These are phyloP conservation scores for Miamiensis avidus DNA, from an alignment of 169 alveolate genomes.

Conservation along the genomic window DNA sequence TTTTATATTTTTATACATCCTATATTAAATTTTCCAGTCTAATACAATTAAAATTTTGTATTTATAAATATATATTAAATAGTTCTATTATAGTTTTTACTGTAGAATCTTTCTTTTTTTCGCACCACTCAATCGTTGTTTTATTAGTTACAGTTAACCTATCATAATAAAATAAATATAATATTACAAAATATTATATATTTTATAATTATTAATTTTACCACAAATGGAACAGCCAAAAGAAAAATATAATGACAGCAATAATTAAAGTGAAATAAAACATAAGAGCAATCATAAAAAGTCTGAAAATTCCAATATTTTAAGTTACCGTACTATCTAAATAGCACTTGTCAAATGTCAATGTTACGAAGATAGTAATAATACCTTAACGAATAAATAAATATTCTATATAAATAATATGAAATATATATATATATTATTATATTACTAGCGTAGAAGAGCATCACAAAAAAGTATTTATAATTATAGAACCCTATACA, in stretches of 20 bases:
- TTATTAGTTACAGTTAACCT: conserved; percentile 41
- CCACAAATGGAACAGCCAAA: neutral
- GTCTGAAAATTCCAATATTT: neutral
- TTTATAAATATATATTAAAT: neutral
- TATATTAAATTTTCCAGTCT: neutral
- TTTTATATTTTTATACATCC: conserved; percentile 9
- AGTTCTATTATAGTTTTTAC: conserved; percentile 11
- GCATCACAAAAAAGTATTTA: conserved; percentile 50
- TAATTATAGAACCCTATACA: conserved; percentile 62
- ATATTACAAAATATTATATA: neutral
- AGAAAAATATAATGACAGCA: neutral
- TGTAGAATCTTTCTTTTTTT: conserved; percentile 44
- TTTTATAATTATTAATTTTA: neutral
- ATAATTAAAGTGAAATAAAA: conserved; percentile 5
- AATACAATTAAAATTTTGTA: neutral
- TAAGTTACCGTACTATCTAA: conserved; percentile 8
- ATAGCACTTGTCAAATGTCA: conserved; percentile 8
- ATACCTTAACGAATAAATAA: neutral
- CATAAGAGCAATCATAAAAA: conserved; percentile 10
- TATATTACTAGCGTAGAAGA: conserved; percentile 45
- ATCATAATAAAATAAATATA: neutral
- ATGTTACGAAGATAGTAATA: neutral
- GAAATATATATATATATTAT: neutral
- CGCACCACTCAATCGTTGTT: conserved; percentile 71
- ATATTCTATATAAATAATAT: no score